phyloP scores from a whole-genome alignment of 2,329 filamentous ascomycete species.

The Microcyclospora pomicola region DNA sequence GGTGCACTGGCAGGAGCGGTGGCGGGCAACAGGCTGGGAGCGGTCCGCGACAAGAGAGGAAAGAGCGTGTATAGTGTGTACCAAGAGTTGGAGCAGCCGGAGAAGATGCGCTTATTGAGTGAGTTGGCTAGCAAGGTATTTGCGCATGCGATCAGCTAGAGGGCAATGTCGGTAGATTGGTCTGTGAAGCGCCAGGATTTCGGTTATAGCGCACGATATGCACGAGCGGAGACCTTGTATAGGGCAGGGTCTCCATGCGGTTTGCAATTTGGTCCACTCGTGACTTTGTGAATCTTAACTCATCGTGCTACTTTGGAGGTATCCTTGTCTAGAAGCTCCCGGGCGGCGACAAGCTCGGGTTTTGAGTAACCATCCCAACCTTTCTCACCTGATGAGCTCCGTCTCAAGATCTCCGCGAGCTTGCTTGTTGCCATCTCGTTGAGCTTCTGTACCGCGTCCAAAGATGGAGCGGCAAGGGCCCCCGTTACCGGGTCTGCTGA shows the following conservation, averaged over 20 bases:
- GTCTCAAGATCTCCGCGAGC: constrained; percentile 61
- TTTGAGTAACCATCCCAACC: constrained; percentile 61
- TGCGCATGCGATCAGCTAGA: constrained; percentile 53
- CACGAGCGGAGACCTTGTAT: background rate
- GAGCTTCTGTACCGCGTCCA: constrained; percentile 49
- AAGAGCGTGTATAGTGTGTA: constrained; percentile 95
- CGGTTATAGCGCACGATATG: background rate
- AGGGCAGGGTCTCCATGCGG: no score
- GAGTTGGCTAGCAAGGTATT: constrained; percentile 80
- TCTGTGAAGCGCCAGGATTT: no score
- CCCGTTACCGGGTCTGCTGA: constrained; percentile 20
- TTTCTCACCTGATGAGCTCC: constrained; percentile 44
- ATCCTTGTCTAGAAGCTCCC: constrained; percentile 49
- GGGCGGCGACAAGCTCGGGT: constrained; percentile 57
- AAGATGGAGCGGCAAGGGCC: constrained; percentile 36
- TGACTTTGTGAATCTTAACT: no score
- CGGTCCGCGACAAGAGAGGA: constrained; percentile 74
- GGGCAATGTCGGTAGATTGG: no score
- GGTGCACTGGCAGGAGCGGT: constrained; percentile 82
- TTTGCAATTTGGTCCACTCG: no score
- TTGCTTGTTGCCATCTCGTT: constrained; percentile 61
- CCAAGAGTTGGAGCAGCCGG: constrained; percentile 69
- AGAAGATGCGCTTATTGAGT: constrained; percentile 66
- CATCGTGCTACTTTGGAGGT: constrained; percentile 22
- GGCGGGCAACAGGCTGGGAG: constrained; percentile 82